These are phyloP conservation scores for Erodium texanum DNA, from an alignment of 441 rosid species.

Conservation along the genomic window DNA sequence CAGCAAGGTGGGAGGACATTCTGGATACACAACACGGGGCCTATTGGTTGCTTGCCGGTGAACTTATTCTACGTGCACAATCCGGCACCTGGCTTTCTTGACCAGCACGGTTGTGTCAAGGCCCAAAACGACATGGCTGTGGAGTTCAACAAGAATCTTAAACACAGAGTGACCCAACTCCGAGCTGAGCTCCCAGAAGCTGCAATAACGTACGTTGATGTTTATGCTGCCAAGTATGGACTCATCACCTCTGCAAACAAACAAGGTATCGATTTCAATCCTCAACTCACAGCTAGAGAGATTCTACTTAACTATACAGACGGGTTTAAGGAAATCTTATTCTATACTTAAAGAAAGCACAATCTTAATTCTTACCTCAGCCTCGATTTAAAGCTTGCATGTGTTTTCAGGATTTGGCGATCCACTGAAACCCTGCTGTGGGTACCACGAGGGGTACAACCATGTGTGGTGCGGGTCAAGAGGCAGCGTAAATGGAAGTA, in stretches of 20 bases:
- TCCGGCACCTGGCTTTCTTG: conserved; percentile 45
- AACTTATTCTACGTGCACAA: conserved; percentile 44
- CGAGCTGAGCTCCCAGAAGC: conserved; percentile 45
- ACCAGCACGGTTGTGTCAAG: conserved; percentile 38
- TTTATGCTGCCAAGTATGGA: conserved; percentile 46
- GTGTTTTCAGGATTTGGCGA: conserved; percentile 48
- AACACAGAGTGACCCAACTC: conserved; percentile 36
- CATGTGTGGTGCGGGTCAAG: conserved; percentile 79
- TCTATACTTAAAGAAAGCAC: background rate
- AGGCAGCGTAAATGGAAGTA: conserved; percentile 43
- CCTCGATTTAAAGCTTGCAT: background rate
- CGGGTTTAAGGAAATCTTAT: background rate
- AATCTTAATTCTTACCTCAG: background rate
- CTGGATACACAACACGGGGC: conserved; percentile 67
- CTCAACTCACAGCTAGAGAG: background rate
- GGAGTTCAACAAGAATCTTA: conserved; percentile 52
- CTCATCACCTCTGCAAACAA: conserved; percentile 41
- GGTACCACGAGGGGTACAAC: conserved; percentile 61
- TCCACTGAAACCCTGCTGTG: conserved; percentile 73
- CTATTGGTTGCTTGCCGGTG: conserved; percentile 60
- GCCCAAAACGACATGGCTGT: conserved; percentile 44
- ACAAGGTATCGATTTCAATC: conserved; percentile 29
- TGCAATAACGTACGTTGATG: conserved; percentile 51
- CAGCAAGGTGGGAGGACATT: conserved; percentile 67
- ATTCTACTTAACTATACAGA: background rate